Percentiles rank a stretch among this genome's conserved stretches.
These are phyloP conservation scores for Teratosphaeria pseudoeucalypti DNA, from an alignment of 2,329 filamentous ascomycete species.

Conservation along the genomic window DNA sequence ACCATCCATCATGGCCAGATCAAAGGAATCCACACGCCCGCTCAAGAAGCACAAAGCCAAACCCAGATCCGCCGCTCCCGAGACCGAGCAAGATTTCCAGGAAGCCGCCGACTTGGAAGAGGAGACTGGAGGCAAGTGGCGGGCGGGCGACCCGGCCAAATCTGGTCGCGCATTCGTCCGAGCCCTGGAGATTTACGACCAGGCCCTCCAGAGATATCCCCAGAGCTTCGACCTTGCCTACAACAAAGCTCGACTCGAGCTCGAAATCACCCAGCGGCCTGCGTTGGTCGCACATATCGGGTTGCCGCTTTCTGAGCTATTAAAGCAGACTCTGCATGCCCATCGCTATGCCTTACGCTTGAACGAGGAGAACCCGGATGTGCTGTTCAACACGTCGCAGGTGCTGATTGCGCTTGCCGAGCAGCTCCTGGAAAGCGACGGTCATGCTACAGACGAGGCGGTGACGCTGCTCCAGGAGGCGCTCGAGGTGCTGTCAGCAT, in stretches of 20 bases:
- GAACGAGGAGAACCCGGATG: constrained; percentile 54
- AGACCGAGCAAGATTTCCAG: constrained; percentile 58
- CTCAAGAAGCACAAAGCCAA: constrained; percentile 35
- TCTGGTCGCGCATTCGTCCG: constrained; percentile 51
- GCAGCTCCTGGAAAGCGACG: constrained; percentile 42
- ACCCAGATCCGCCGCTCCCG: constrained; percentile 32
- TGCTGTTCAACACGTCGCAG: constrained; percentile 62
- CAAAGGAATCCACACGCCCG: constrained; percentile 20
- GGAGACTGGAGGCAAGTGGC: constrained; percentile 64
- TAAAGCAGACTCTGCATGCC: constrained; percentile 52
- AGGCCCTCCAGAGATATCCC: constrained; percentile 51
- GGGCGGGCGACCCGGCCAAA: constrained; percentile 59
- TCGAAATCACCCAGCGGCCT: constrained; percentile 58
- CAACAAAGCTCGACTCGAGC: constrained; percentile 63
- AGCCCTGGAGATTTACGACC: constrained; percentile 56
- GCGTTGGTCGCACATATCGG: constrained; percentile 51
- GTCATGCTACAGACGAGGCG: constrained; percentile 32
- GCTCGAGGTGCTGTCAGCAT: constrained; percentile 48
- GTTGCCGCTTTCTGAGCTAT: constrained; percentile 41
- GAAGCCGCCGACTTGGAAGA: constrained; percentile 59
- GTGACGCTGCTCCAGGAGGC: constrained; percentile 49
- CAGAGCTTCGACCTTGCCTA: constrained; percentile 60
- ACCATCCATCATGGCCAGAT: constrained; percentile 16
- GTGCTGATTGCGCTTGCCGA: constrained; percentile 58
- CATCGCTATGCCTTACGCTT: constrained; percentile 52